Base-by-base conservation (phyloP, 805 yeast species). In the Torulaspora microellipsoides region DNA sequence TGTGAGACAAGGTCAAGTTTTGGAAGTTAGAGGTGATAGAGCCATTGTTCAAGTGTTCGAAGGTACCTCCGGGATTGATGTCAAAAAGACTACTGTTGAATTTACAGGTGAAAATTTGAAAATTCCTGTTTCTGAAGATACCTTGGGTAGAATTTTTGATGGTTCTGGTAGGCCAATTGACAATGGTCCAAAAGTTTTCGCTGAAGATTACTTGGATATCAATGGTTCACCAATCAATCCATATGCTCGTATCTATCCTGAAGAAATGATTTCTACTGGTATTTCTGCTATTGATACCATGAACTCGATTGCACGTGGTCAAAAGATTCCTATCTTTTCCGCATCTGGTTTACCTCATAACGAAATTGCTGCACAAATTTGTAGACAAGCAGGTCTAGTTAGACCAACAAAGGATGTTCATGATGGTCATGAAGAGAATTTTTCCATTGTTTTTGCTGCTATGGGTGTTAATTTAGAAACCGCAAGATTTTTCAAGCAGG, bases 251-350 rank as follows among this genome's bases (percentile, higher is more conserved):
- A 93, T 93, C 58, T 95, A 95, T 67, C 99, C 99, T 27, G 99
- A 93, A 76, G 99, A 93, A 75, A 93, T 93, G 99, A 93, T 93
- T 59, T 89, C 97, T 41, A 95, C 99, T 14, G 99, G 99, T 79
- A 78, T 93, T 52, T 90, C 97, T 38, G 96, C 99, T 39, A 93
- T 93, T 64, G 99, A 93, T 69, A 90, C 97, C 45, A 93, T 93
- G 99, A 95, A 93, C 72, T 91, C 99, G 34, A 93, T 93, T 76
- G 99, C 99, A 48, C 87, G 99, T 79, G 99, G 99, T 56, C 99
- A 93, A 75, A 93, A 93, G 75, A 93, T 93, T 67, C 99, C 99
- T 43, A 95, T 93, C 68, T 93, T 93, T 74, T 88, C 97, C 43
- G 99, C 99, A 37, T 89, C 98, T 42, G 99, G 99, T 76, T 80